These are phyloP conservation scores for Blastobotrys petasosporus DNA, from an alignment of 1,139 yeast genomes.

Conservation along the genomic window DNA sequence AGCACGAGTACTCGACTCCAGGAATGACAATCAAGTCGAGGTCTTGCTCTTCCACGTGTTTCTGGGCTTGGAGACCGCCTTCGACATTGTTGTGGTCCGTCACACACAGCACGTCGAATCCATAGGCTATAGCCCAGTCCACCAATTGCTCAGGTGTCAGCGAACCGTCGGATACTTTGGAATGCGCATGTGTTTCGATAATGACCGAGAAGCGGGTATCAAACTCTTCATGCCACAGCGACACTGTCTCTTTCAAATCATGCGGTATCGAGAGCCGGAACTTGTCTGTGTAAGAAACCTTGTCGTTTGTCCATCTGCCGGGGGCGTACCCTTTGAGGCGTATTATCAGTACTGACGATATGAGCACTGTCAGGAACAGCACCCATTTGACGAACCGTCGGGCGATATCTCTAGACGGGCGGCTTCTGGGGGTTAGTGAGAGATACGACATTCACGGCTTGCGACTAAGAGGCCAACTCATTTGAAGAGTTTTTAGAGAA, in stretches of 20 bases:
- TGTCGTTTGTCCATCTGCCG: conserved; percentile 9
- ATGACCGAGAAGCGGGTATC: conserved; percentile 1
- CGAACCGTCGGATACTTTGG: conserved; percentile 24
- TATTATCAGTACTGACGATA: too few species aligned
- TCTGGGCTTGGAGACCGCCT: conserved; percentile 22
- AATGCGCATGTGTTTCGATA: conserved; percentile 25
- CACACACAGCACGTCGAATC: conserved; percentile 22
- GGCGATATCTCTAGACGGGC: too few species aligned
- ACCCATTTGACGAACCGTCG: too few species aligned
- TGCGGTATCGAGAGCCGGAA: conserved; percentile 17
- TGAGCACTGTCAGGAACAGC: too few species aligned
- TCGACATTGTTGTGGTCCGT: conserved; percentile 25
- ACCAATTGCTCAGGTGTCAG: conserved; percentile 24
- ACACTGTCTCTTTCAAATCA: conserved; percentile 14
- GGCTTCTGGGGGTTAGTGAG: too few species aligned
- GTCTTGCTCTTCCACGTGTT: conserved; percentile 14
- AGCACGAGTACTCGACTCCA: conserved; percentile 27
- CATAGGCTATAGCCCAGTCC: conserved; percentile 28
- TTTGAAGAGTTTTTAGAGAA: too few species aligned
- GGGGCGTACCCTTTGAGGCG: background rate
- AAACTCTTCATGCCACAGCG: conserved; percentile 15
- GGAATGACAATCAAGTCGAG: conserved; percentile 23
- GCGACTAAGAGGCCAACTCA: too few species aligned
- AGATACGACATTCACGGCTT: too few species aligned
- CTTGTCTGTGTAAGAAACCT: conserved; percentile 19